A percentile compares a stretch with the other conserved stretches of the same genome.
phyloP scores from a whole-genome alignment of 1,139 yeast species.

The Kodamaea sp. region DNA sequence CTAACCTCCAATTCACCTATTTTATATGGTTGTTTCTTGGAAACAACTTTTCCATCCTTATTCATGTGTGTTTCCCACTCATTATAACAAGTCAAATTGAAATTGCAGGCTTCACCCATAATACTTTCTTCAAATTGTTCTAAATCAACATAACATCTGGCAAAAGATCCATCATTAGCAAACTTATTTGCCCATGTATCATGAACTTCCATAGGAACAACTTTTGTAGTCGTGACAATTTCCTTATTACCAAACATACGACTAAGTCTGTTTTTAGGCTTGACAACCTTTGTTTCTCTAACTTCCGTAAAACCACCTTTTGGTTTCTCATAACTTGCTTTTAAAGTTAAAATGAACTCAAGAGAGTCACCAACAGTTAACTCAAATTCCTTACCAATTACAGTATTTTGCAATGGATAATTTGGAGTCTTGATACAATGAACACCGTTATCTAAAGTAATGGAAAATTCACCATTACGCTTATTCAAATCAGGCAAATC shows the following conservation, averaged over 20 bases:
- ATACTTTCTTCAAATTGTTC: slow-evolving; percentile 54
- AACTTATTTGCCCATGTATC: slow-evolving; percentile 58
- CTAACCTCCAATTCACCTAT: slow-evolving; percentile 68
- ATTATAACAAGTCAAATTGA: slow-evolving; percentile 63
- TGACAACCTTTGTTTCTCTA: slow-evolving; percentile 48
- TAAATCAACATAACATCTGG: slow-evolving; percentile 65
- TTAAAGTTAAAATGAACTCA: slow-evolving; percentile 72
- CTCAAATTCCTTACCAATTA: slow-evolving; percentile 81
- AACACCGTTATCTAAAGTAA: slow-evolving; percentile 84
- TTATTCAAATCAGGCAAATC: slow-evolving; percentile 52
- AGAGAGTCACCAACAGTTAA: slow-evolving; percentile 63
- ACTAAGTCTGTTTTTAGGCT: slow-evolving; percentile 42
- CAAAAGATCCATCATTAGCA: slow-evolving; percentile 88
- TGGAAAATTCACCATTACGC: slow-evolving; percentile 61
- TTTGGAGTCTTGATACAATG: slow-evolving; percentile 80
- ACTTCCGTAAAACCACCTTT: slow-evolving; percentile 55
- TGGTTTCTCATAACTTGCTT: slow-evolving; percentile 57
- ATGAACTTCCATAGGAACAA: slow-evolving; percentile 45
- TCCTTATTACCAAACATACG: slow-evolving; percentile 50
- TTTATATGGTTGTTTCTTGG: slow-evolving; percentile 51
- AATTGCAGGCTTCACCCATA: slow-evolving; percentile 49
- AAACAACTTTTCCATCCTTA: slow-evolving; percentile 24
- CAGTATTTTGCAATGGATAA: slow-evolving; percentile 43
- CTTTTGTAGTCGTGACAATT: slow-evolving; percentile 49
- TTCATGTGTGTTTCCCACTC: slow-evolving; percentile 66